phyloP scores from a whole-genome alignment of 2,329 filamentous ascomycete genomes.

The Chaetomium strumarium region DNA sequence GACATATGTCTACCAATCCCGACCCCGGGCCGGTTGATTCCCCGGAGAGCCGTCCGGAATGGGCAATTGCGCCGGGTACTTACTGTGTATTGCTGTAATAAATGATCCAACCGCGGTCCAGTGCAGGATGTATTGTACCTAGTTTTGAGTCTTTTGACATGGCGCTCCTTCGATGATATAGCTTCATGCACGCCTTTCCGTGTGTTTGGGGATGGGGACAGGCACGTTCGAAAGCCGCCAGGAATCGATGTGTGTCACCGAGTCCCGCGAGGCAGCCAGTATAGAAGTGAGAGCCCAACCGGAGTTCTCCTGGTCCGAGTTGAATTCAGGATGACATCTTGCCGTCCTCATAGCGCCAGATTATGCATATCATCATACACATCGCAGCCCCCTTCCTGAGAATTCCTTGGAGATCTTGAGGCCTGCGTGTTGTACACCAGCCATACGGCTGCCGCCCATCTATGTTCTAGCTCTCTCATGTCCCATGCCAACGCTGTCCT shows the following conservation, averaged over 20 bases:
- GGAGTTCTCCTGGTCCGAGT: neutral
- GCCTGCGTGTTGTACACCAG: conserved; percentile 9
- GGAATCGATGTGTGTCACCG: too few species aligned
- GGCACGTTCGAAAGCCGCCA: too few species aligned
- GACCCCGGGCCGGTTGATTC: neutral
- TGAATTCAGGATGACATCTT: conserved; percentile 6
- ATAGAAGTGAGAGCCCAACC: neutral
- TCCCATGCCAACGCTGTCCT: neutral
- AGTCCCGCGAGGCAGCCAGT: too few species aligned
- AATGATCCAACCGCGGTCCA: too few species aligned
- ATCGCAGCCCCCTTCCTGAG: conserved; percentile 1
- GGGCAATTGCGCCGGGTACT: neutral
- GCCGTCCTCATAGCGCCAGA: conserved; percentile 9
- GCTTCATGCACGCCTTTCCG: too few species aligned
- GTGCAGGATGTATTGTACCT: too few species aligned
- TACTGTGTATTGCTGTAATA: too few species aligned
- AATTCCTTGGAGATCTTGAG: neutral
- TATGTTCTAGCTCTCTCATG: conserved; percentile 1
- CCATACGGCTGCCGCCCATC: conserved; percentile 3
- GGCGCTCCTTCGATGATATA: too few species aligned
- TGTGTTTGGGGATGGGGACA: neutral
- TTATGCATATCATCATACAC: conserved; percentile 14
- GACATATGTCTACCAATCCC: too few species aligned
- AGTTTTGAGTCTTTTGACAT: too few species aligned
- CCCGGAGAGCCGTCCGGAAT: too few species aligned